A percentile compares a stretch with the other conserved stretches of the same genome.
phyloP scores from a whole-genome alignment of 1,139 yeast species.

The Kodamaea derodonti region DNA sequence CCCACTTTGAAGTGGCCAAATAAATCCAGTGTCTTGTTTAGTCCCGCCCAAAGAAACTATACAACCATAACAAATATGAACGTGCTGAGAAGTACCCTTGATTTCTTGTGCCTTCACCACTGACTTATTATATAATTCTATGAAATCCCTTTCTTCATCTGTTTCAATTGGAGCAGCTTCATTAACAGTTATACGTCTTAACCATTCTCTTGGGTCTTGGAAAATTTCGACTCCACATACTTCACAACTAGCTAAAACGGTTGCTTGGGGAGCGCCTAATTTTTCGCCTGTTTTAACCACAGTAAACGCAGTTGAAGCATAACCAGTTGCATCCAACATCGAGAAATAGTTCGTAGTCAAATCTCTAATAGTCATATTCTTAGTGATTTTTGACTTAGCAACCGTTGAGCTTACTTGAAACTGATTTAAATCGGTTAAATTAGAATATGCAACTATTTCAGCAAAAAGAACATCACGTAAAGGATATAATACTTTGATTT shows the following conservation, averaged over 20 bases:
- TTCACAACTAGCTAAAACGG: constrained; percentile 33
- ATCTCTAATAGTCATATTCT: constrained; percentile 76
- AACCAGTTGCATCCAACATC: constrained; percentile 67
- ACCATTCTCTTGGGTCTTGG: constrained; percentile 65
- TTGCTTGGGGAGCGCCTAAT: constrained; percentile 51
- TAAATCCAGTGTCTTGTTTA: constrained; percentile 28
- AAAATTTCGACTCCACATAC: constrained; percentile 51
- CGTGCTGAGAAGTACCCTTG: constrained; percentile 9
- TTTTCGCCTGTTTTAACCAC: constrained; percentile 89
- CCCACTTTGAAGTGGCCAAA: constrained; percentile 50
- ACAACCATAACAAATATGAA: constrained; percentile 73
- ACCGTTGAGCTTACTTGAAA: constrained; percentile 20
- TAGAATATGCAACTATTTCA: constrained; percentile 57
- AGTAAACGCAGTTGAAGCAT: constrained; percentile 89
- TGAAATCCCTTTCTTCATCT: constrained; percentile 44
- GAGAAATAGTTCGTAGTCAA: constrained; percentile 71
- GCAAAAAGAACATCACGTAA: constrained; percentile 66
- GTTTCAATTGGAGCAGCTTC: constrained; percentile 49
- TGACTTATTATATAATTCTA: constrained; percentile 20
- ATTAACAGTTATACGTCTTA: constrained; percentile 66
- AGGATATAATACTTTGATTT: constrained; percentile 57
- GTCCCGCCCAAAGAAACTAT: constrained; percentile 54
- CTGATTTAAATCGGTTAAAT: constrained; percentile 29
- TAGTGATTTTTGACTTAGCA: constrained; percentile 40
- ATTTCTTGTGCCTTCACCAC: background rate